Evolutionary conservation across 768 basidiomycete species (phyloP).

Genomic region (Trametes cingulata): DNA sequence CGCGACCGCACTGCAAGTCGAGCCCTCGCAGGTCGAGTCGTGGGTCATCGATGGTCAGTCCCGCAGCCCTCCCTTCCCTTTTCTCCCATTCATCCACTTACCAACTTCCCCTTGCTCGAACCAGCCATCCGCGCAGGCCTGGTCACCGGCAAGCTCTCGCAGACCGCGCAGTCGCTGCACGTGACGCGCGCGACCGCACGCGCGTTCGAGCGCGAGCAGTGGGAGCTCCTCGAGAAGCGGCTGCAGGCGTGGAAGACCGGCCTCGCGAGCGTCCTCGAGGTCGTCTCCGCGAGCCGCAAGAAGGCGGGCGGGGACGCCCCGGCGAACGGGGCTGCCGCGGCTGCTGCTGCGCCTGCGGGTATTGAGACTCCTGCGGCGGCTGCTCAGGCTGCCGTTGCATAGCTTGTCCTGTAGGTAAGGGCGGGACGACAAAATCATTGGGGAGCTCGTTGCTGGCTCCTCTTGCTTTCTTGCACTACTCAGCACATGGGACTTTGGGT

Average conservation of each 20-base stretch:
- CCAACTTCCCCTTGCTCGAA: neutral
- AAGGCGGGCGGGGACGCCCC: slow-evolving; percentile 19
- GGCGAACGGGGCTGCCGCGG: neutral
- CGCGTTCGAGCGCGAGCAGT: slow-evolving; percentile 75
- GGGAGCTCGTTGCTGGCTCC: neutral
- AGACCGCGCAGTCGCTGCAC: slow-evolving; percentile 70
- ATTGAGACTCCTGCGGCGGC: slow-evolving; percentile 14
- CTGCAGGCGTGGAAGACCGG: slow-evolving; percentile 78
- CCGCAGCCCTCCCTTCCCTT: slow-evolving; percentile 1
- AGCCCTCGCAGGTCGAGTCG: slow-evolving; percentile 68
- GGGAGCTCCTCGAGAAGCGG: slow-evolving; percentile 75
- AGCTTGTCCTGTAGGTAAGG: neutral
- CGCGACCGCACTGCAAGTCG: slow-evolving; percentile 65
- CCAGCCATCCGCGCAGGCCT: slow-evolving; percentile 81
- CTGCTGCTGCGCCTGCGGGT: slow-evolving; percentile 1
- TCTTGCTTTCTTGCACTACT: neutral
- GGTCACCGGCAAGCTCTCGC: slow-evolving; percentile 80
- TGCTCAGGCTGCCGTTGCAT: slow-evolving; percentile 16
- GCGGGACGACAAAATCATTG: neutral
- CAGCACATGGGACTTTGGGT: neutral
- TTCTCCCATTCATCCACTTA: neutral
- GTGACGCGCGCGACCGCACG: slow-evolving; percentile 75
- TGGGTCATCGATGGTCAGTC: slow-evolving; percentile 83
- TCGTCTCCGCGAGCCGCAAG: slow-evolving; percentile 55
- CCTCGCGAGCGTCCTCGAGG: slow-evolving; percentile 66